Evolutionary conservation across 2,329 filamentous ascomycete species (phyloP), one percentile per base, ranked within the genome.

Genomic region (Colletotrichum shisoi): DNA sequence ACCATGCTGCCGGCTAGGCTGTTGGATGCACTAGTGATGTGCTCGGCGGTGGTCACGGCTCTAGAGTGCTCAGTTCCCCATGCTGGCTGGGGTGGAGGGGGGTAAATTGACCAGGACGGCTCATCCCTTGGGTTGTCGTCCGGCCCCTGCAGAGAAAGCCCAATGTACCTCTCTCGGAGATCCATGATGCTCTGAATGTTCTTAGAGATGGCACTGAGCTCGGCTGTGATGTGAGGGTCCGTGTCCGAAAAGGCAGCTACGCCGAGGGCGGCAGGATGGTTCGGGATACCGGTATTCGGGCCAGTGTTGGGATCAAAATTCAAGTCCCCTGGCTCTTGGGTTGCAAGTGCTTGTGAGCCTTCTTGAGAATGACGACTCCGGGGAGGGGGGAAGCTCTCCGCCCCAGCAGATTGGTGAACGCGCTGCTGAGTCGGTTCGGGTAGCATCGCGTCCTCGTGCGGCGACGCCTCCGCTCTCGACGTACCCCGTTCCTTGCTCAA

Each of bases 131-230:
- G 95, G 72, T 98, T 97, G 75, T 97, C 92, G 13, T 87, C 85
- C 8, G 89, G 85, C 11, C 91, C 86, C 75, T 99, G 95, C 21
- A 94, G 82, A 0, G 95, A 98, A 17, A 97, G 79, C 1, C 87
- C 83, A 59, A 98, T 92, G 78, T 98, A 99, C 73, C 93, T 96
- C 76, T 93, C 89, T 68, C 95, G 88, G 46, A 94, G 83, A 72
- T 97, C 92, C 52, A 97, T 79, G n/a, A 98, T 87, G 71, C 91
- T 90, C 76, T 96, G 92, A 63, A 99, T 93, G 71, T 95, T 96
- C 71, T 89, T 89, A 73, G 96, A 97, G 71, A 99, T 97, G 21
- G 88, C 85, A 72, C 87, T 88, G 70, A 99, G 81, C 79, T 99
- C 95, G 2, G 91, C 85, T 2, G 92, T 93, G 71, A 98, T 90